phyloP scores from a whole-genome alignment of 768 basidiomycete genomes.

The Mycena vitilis region DNA sequence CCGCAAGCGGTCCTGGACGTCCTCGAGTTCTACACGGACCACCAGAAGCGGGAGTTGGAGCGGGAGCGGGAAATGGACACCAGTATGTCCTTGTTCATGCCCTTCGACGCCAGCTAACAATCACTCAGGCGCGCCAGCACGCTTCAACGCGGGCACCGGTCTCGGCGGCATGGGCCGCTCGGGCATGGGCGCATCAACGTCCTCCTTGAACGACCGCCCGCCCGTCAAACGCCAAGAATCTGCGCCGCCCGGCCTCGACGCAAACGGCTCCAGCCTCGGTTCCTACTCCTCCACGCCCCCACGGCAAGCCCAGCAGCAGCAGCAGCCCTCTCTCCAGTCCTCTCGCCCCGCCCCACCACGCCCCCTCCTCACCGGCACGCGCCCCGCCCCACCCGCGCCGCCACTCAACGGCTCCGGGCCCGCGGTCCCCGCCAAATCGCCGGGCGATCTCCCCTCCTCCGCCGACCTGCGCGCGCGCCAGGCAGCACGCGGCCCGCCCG shows the following conservation, averaged over 20 bases:
- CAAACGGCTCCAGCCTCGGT: conserved; percentile 36
- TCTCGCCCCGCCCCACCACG: conserved; percentile 77
- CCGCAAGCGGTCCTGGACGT: conserved; percentile 98
- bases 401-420: conserved; percentile 35
- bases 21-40: conserved; percentile 98
- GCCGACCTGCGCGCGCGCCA: conserved; percentile 75
- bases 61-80: conserved; percentile 49
- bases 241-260: conserved; percentile 43
- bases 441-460: conserved; percentile 69
- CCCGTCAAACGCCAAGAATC: conserved; percentile 59
- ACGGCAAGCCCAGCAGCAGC: conserved; percentile 62
- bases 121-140: conserved; percentile 62
- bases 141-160: conserved; percentile 94
- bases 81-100: conserved; percentile 27
- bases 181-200: conserved; percentile 46
- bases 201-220: conserved; percentile 46
- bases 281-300: conserved; percentile 53
- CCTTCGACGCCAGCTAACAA: neutral
- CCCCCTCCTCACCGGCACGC: conserved; percentile 59
- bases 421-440: conserved; percentile 45
- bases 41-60: conserved; percentile 92
- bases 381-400: conserved; percentile 55
- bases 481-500: conserved; percentile 66
- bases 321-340: conserved; percentile 57
- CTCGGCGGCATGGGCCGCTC: conserved; percentile 78